phyloP scores from a whole-genome alignment of 139 green algal species.

The Volvox reticuliferus region DNA sequence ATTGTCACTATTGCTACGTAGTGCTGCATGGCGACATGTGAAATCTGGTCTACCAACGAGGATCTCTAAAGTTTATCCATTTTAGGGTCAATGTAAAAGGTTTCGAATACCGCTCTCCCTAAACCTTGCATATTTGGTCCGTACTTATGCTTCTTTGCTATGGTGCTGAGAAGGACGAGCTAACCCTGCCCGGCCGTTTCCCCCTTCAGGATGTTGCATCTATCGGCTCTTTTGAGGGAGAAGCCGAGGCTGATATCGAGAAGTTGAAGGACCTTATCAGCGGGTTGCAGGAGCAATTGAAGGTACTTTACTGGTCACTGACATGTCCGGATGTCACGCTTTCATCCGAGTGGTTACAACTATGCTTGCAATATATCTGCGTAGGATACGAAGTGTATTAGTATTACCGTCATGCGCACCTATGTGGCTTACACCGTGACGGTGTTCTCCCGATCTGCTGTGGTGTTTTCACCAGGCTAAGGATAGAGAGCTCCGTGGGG shows the following conservation, averaged over 20 bases:
- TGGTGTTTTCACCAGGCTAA: slow-evolving; percentile 9
- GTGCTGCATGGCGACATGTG: too few relatives aligned
- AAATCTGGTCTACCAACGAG: too few relatives aligned
- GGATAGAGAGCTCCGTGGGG: neutral
- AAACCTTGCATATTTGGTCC: too few relatives aligned
- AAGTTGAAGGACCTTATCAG: neutral
- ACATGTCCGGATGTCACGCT: neutral
- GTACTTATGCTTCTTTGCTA: too few relatives aligned
- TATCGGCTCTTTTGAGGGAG: neutral
- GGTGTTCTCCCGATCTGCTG: neutral
- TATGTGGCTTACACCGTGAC: neutral
- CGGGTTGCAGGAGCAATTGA: slow-evolving; percentile 19
- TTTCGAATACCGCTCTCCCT: too few relatives aligned
- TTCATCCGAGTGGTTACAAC: neutral
- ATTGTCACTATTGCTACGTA: too few relatives aligned
- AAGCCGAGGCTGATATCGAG: neutral
- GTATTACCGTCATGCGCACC: neutral
- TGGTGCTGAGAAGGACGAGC: too few relatives aligned
- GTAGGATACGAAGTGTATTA: neutral
- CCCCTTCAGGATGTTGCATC: neutral
- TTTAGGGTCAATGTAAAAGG: too few relatives aligned
- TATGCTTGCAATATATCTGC: too few relatives aligned
- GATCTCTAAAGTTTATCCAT: too few relatives aligned
- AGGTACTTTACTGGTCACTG: neutral
- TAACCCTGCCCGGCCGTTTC: neutral